Evolutionary conservation across 257 asterid genomes (phyloP), one percentile per base, ranked within the genome.

Genomic region (Penstemon newberryi): DNA sequence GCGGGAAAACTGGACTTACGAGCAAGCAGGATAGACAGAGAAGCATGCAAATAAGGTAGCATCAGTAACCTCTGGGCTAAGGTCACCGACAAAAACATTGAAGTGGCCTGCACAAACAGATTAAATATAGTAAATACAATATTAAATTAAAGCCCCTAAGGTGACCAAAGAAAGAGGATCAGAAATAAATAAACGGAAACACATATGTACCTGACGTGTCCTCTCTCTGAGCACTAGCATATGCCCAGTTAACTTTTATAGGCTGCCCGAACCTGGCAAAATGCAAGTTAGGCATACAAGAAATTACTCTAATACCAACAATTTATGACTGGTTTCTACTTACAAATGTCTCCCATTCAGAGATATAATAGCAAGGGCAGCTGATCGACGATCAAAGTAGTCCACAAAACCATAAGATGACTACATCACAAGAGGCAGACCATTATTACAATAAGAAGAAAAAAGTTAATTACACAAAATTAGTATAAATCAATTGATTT

Each of bases 11-110:
- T 52, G 33, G 40, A 73, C 96, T 67, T 78, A 91, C 96, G 96
- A 88, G 69, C 96, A 91, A 70, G 82, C 80, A 56, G 88, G 69
- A 81, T 79, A 88, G 50, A 81, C 91, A 15, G 97, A 85, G 76
- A 88, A 91, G 78, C 87, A 86, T 39, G 95, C 90, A 83, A 77
- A 88, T 70, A 91, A 69, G 86, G 80, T 91, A 71, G 96, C 93
- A 85, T 91, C 97, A 72, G 95, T 91, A 71, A 91, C 97, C 81
- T 91, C 95, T 15, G 95, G 91, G 82, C 97, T 88, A 47, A 91
- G 95, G 76, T 91, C 96, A 7, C 96, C 97, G 46, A 89, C 96
- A 80, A 91, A 91, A 67, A 89, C 80, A 88, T 83, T 91, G 70
- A 81, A 91, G 76, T 89, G 97, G 60, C 55, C 97, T 91, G 80